Evolutionary conservation across 768 basidiomycete species (phyloP).

Genomic region (Cyathus striatus): DNA sequence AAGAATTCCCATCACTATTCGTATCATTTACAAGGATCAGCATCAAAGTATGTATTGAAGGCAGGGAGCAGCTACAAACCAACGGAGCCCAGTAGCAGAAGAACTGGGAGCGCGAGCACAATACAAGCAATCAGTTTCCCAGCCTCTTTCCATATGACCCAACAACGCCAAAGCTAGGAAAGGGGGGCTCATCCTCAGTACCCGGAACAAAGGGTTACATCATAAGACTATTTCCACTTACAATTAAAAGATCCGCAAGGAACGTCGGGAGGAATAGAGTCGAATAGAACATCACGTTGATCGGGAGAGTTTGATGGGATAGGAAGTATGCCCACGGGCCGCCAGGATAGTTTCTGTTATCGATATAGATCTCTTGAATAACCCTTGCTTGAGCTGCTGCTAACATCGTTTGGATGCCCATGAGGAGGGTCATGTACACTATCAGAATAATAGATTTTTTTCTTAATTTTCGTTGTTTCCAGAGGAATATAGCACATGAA

Average conservation of each 20-base stretch:
- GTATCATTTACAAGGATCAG: background rate
- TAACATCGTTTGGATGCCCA: slow-evolving; percentile 32
- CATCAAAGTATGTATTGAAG: background rate
- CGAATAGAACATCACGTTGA: slow-evolving; percentile 39
- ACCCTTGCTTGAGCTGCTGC: slow-evolving; percentile 32
- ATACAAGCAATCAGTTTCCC: slow-evolving; percentile 23
- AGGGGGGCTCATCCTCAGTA: background rate
- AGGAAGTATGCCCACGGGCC: slow-evolving; percentile 43
- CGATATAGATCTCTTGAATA: slow-evolving; percentile 33
- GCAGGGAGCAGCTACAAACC: slow-evolving; percentile 19
- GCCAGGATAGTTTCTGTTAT: slow-evolving; percentile 34
- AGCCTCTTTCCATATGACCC: slow-evolving; percentile 37
- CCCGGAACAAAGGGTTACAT: background rate
- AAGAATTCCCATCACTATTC: slow-evolving; percentile 34
- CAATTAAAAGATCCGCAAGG: slow-evolving; percentile 37
- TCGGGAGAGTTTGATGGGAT: slow-evolving; percentile 29
- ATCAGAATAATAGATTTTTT: slow-evolving; percentile 25
- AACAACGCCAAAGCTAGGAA: slow-evolving; percentile 39
- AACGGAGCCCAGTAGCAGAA: slow-evolving; percentile 33
- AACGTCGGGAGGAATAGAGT: slow-evolving; percentile 38
- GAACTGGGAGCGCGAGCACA: slow-evolving; percentile 27
- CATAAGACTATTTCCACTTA: slow-evolving; percentile 12
- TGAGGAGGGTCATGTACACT: slow-evolving; percentile 29
- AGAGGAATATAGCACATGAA: slow-evolving; percentile 30
- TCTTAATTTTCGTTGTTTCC: slow-evolving; percentile 23